Base-by-base conservation (phyloP, 2,329 filamentous ascomycete genomes). In the Neopestalotiopsis clavispora region DNA sequence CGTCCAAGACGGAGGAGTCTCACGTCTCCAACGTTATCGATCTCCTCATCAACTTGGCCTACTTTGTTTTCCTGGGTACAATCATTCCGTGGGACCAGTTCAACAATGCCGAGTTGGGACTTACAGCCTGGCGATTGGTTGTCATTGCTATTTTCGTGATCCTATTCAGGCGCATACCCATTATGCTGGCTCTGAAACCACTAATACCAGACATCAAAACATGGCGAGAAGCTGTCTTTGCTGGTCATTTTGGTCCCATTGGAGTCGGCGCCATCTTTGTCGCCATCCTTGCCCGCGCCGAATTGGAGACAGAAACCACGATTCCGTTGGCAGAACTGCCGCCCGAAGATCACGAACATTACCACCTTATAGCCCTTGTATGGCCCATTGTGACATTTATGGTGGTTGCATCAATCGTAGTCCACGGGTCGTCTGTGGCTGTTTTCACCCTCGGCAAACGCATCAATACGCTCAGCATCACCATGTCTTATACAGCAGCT, bases 11-110 rank as follows among this genome's bases (percentile, higher is more conserved):
- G 0, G 96, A 99, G 78, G 96, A 99, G 80, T 95, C 96, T 0
- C 96, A 98, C 79, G 96, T 99, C 10, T 98, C 95, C 80, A 98
- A 99, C 89, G 96, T 99, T 78, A 99, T 99, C 77, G 96, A 99
- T 85, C 82, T 99, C 79, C 85, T 99, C 70, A 91, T 99, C 84
- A 99, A 99, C 81, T 88, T 99, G 90, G 89, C 95, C 2, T 99
- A 98, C 81, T 99, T 99, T 80, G 96, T 99, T 74, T 99, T 96
- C 79, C 92, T 99, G 72, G 96, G 96, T 66, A 94, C 96, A 67
- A 98, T 99, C 79, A 96, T 99, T 71, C 96, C 96, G 1, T 99
- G 96, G 96, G 89, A 92, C 75, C 91, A 94, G 79, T 99, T 91
- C 86, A 97, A 98, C 83, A 85, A 90, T 69, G 84, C 87, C 1